Evolutionary conservation across 2,329 filamentous ascomycete genomes (phyloP).

Genomic region (Exserohilum turcica): DNA sequence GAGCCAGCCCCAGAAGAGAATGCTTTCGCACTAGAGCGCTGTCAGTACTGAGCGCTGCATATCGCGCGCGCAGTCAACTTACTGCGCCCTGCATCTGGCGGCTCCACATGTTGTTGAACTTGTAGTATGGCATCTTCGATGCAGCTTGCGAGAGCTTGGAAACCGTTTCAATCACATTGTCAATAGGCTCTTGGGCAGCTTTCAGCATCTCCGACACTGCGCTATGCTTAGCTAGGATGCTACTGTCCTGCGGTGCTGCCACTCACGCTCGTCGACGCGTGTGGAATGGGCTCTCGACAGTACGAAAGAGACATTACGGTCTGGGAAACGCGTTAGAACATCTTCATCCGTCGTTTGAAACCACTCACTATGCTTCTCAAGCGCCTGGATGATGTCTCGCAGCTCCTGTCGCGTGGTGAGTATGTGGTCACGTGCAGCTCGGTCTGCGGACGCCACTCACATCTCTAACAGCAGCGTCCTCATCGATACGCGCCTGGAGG

Average conservation of each 20-base stretch:
- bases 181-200: slow-evolving; percentile 71
- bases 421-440: slow-evolving; percentile 35
- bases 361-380: slow-evolving; percentile 73
- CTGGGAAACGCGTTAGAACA: slow-evolving; percentile 46
- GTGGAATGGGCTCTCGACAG: slow-evolving; percentile 91
- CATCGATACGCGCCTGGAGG: slow-evolving; percentile 87
- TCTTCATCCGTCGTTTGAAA: not conserved
- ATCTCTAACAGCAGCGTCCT: slow-evolving; percentile 81
- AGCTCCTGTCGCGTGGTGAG: slow-evolving; percentile 62
- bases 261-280: slow-evolving; percentile 66
- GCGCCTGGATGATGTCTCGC: slow-evolving; percentile 75
- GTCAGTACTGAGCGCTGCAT: slow-evolving; percentile 10
- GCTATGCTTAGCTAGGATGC: slow-evolving; percentile 11
- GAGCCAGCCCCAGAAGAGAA: slow-evolving; percentile 74
- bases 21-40: slow-evolving; percentile 57
- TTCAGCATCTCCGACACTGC: slow-evolving; percentile 71
- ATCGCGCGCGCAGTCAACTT: slow-evolving; percentile 39
- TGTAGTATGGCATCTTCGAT: slow-evolving; percentile 93
- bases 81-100: slow-evolving; percentile 80
- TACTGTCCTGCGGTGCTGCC: not conserved
- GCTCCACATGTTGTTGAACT: slow-evolving; percentile 90
- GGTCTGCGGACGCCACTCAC: slow-evolving; percentile 48
- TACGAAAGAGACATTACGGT: slow-evolving; percentile 78
- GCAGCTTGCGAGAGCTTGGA: slow-evolving; percentile 72
- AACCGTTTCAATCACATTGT: slow-evolving; percentile 73